These are phyloP conservation scores for Flaveria linearis DNA, from an alignment of 129 eudicot species.

Conservation along the genomic window DNA sequence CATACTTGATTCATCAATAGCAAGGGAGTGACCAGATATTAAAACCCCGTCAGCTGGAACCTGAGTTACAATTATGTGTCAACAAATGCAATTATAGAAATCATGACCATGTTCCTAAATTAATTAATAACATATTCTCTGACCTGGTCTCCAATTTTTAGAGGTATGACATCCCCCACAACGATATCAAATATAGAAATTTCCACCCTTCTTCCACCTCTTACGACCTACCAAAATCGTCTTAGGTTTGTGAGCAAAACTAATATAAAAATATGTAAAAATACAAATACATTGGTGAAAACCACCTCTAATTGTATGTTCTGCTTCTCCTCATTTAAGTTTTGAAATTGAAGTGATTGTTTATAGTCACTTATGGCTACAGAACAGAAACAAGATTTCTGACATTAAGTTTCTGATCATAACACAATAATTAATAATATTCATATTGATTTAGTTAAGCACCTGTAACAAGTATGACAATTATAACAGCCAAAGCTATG, in stretches of 20 bases:
- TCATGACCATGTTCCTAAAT: background rate
- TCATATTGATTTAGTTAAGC: conserved; percentile 23
- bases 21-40: conserved; percentile 81
- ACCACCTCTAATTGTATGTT: conserved; percentile 89
- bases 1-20: conserved; percentile 96
- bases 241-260: conserved; percentile 21
- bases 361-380: conserved; percentile 86
- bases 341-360: conserved; percentile 89
- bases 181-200: conserved; percentile 89
- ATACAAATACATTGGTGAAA: conserved; percentile 4
- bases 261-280: background rate
- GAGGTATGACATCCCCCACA: conserved; percentile 86
- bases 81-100: conserved; percentile 16
- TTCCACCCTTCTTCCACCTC: conserved; percentile 76
- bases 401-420: background rate
- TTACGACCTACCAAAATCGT: conserved; percentile 55
- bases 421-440: background rate
- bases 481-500: conserved; percentile 83
- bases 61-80: conserved; percentile 38
- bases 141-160: conserved; percentile 97
- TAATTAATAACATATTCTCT: background rate
- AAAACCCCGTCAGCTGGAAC: conserved; percentile 94
- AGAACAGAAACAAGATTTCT: conserved; percentile 25
- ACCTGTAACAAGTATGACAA: conserved; percentile 93
- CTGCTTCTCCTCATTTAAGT: conserved; percentile 85